Percentiles rank a stretch among this genome's conserved stretches.
Conservation (phyloP, 139 green algal species). For the Protoeuglena noctilucae region DNA sequence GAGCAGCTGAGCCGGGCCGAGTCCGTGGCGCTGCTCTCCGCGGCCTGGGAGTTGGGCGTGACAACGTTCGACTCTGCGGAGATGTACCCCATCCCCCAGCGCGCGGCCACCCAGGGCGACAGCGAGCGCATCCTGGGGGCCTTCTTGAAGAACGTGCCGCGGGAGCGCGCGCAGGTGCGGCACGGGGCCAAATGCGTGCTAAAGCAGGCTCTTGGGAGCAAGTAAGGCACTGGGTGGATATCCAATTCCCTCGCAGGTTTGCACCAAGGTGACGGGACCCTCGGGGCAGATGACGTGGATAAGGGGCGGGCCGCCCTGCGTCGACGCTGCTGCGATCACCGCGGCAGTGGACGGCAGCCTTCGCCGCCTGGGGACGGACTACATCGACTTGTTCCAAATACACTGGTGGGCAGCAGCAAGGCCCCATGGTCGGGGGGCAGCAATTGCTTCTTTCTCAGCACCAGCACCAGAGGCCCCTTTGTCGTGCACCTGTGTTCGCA, state of each 20-base stretch:
- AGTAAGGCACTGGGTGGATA: no score
- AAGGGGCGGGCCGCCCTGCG: slow-evolving; percentile 32
- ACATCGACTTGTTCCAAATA: slow-evolving; percentile 80
- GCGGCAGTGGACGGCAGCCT: slow-evolving; percentile 54
- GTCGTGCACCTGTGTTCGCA: no score
- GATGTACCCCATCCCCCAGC: slow-evolving; percentile 85
- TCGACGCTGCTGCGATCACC: slow-evolving; percentile 46
- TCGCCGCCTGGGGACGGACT: slow-evolving; percentile 55
- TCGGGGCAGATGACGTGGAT: slow-evolving; percentile 71
- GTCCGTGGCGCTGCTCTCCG: slow-evolving; percentile 28
- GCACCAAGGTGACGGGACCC: slow-evolving; percentile 62
- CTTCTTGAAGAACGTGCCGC: slow-evolving; percentile 25
- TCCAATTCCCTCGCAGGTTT: no score
- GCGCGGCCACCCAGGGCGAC: slow-evolving; percentile 31
- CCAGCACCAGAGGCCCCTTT: no score
- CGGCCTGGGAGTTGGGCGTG: slow-evolving; percentile 42
- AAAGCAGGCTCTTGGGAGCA: no score
- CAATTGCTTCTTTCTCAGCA: no score
- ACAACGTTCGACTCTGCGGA: slow-evolving; percentile 82
- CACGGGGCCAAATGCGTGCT: no score
- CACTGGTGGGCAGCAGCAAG: no score
- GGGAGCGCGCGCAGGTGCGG: no score
- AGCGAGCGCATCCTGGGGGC: slow-evolving; percentile 36
- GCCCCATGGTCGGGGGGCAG: no score
- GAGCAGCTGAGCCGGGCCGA: slow-evolving; percentile 25